A percentile compares a stretch with the other conserved stretches of the same genome.
phyloP scores from a whole-genome alignment of 805 yeast genomes.

The Candida xiaguanensis region DNA sequence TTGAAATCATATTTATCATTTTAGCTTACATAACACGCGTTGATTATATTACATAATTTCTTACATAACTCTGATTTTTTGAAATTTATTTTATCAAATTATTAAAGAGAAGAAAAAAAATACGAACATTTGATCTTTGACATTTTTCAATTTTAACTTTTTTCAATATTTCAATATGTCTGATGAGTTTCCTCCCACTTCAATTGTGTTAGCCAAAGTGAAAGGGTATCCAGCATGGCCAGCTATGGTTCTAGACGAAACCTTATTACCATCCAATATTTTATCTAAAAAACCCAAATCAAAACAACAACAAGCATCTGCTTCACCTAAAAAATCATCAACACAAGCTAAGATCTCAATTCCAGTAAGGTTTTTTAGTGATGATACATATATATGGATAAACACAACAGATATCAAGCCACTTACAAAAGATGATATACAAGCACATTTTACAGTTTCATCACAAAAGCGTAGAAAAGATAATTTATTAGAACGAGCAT shows the following conservation, averaged over 20 bases:
- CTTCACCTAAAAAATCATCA: too few species aligned
- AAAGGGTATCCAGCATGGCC: conserved; percentile 94
- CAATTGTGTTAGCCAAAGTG: conserved; percentile 63
- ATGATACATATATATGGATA: conserved; percentile 72
- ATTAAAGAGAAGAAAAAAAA: conserved; percentile 1
- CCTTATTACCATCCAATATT: conserved; percentile 57
- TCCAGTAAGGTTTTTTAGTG: conserved; percentile 69
- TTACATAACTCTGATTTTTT: too few species aligned
- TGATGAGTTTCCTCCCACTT: conserved; percentile 12
- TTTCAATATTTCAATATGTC: conserved; percentile 1
- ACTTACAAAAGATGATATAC: conserved; percentile 41
- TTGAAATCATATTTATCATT: too few species aligned
- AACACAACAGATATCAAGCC: conserved; percentile 46
- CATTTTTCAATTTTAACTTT: background rate
- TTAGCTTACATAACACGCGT: too few species aligned
- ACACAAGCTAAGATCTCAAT: conserved; percentile 14
- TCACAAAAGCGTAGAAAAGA: conserved; percentile 34
- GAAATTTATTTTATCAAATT: too few species aligned
- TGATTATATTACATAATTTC: too few species aligned
- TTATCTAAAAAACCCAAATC: conserved; percentile 47
- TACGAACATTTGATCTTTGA: background rate
- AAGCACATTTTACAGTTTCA: conserved; percentile 25
- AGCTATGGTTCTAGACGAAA: conserved; percentile 67
- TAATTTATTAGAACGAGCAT: conserved; percentile 47
- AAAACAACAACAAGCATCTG: too few species aligned